Evolutionary conservation across 805 yeast genomes (phyloP).

Genomic region (Wickerhamiella kazuoi): DNA sequence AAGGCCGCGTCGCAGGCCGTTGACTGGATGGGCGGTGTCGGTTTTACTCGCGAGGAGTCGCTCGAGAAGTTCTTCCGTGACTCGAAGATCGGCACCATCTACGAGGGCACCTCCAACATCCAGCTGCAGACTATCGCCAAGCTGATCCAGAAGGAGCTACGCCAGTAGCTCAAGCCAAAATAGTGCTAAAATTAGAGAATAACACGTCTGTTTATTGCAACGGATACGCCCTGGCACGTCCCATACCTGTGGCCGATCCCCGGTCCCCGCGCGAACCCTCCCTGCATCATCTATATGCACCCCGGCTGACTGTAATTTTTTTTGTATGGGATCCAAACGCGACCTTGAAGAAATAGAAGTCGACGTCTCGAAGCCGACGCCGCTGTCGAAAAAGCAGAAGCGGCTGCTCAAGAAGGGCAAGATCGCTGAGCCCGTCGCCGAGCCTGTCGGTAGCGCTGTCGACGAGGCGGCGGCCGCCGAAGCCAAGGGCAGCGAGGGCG

Average conservation of each 20-base stretch:
- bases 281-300: too few relatives aligned
- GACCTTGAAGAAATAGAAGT: constrained; percentile 26
- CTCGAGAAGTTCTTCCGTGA: constrained; percentile 29
- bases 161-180: constrained; percentile 3
- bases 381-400: constrained; percentile 81
- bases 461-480: constrained; percentile 2
- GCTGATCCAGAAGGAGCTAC: constrained; percentile 20
- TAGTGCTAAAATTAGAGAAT: background rate
- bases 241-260: too few relatives aligned
- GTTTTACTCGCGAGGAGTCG: constrained; percentile 27
- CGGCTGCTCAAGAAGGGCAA: constrained; percentile 59
- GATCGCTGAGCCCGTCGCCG: constrained; percentile 14
- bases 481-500: constrained; percentile 16
- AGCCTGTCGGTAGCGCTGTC: background rate
- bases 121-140: constrained; percentile 29
- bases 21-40: constrained; percentile 33
- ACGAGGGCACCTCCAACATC: constrained; percentile 29
- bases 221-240: too few relatives aligned
- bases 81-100: constrained; percentile 28
- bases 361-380: constrained; percentile 40
- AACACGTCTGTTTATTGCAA: too few relatives aligned
- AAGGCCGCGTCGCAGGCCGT: constrained; percentile 25
- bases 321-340: constrained; percentile 6
- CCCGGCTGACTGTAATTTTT: too few relatives aligned
- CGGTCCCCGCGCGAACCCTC: too few relatives aligned